phyloP scores from a whole-genome alignment of 352 stramenopile species.

The Phytophthora pluvialis region DNA sequence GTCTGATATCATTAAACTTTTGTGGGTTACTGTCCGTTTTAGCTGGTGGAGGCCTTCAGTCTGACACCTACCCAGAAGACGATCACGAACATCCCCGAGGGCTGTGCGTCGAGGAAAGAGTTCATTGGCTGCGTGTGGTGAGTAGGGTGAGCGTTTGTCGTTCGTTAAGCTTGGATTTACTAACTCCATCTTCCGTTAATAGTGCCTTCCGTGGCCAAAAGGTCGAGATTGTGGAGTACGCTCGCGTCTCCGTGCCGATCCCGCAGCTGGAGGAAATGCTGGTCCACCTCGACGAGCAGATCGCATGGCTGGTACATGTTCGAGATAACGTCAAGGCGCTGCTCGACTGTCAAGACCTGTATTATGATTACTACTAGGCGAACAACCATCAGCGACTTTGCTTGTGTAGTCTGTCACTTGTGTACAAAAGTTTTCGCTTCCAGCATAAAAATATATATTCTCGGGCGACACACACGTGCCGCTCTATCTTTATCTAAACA shows the following conservation, averaged over 20 bases:
- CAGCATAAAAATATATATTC: slow-evolving; percentile 34
- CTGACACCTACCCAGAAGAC: slow-evolving; percentile 63
- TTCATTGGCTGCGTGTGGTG: slow-evolving; percentile 83
- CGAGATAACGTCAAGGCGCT: slow-evolving; percentile 80
- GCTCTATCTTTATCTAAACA: slow-evolving; percentile 27
- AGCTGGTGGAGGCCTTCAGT: slow-evolving; percentile 82
- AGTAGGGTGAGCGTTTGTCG: slow-evolving; percentile 12
- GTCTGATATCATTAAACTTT: neutral
- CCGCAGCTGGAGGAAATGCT: slow-evolving; percentile 86
- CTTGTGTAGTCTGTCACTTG: slow-evolving; percentile 15
- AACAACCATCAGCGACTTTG: neutral
- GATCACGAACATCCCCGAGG: slow-evolving; percentile 58
- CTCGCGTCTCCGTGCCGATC: slow-evolving; percentile 69
- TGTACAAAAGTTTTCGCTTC: slow-evolving; percentile 20
- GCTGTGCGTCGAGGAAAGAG: slow-evolving; percentile 79
- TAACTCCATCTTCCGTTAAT: slow-evolving; percentile 7
- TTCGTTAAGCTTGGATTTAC: neutral
- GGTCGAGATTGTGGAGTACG: slow-evolving; percentile 83
- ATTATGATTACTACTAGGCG: slow-evolving; percentile 42
- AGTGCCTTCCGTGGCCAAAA: slow-evolving; percentile 78
- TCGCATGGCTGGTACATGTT: slow-evolving; percentile 67
- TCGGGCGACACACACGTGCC: neutral
- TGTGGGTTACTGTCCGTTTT: neutral
- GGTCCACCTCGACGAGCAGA: slow-evolving; percentile 64
- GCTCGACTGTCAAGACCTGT: slow-evolving; percentile 64